phyloP scores from a whole-genome alignment of 2,329 filamentous ascomycete species.

The Neonectria hederae region DNA sequence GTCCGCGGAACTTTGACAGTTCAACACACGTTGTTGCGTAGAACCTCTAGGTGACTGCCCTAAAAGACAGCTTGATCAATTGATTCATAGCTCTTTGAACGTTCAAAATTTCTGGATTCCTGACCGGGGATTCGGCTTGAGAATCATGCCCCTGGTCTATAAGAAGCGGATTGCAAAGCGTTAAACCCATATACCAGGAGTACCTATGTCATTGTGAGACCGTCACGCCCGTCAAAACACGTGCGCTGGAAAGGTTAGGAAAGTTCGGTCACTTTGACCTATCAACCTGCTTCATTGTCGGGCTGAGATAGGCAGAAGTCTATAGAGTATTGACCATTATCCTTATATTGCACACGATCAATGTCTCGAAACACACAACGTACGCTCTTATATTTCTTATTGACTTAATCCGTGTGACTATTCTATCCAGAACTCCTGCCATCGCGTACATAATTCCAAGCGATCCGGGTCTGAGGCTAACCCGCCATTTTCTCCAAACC shows the following conservation, averaged over 20 bases:
- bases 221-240: neutral
- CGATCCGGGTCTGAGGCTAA: constrained; percentile 16
- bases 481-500: constrained; percentile 30
- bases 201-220: neutral
- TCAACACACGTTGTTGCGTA: neutral
- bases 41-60: neutral
- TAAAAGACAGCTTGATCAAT: neutral
- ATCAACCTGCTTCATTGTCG: neutral
- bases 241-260: too few species aligned
- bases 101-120: neutral
- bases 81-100: neutral
- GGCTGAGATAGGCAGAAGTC: neutral
- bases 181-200: neutral
- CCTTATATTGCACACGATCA: neutral
- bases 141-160: neutral
- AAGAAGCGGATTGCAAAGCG: neutral
- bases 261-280: too few species aligned
- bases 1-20: too few species aligned
- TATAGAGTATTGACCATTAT: neutral
- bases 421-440: neutral
- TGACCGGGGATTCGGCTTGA: neutral
- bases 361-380: neutral
- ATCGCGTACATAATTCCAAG: neutral
- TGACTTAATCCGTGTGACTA: neutral
- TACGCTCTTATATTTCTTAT: neutral